Base-by-base conservation (phyloP, 768 basidiomycete genomes). In the Termitomyces sp. region DNA sequence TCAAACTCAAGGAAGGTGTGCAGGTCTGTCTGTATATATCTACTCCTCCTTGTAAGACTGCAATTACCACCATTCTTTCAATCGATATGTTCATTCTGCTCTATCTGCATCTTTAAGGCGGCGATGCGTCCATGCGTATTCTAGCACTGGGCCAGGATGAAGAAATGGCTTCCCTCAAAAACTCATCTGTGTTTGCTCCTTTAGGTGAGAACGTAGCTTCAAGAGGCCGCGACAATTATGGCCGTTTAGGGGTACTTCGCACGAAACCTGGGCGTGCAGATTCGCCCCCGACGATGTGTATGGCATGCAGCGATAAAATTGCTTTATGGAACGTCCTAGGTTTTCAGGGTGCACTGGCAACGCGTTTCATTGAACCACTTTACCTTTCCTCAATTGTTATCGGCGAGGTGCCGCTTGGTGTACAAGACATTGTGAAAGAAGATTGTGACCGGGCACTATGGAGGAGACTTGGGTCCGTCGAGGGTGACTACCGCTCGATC, bases 271-370 rank as follows among this genome's bases (percentile, higher is more conserved):
- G 94, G 2, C 86, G 96, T 56, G 90, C 92, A 0, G 96, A 98
- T 69, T 89, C 94, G 0, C 87, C 87, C 0, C 86, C 86, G 0
- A 93, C 96, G 1, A 71, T 83, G 0, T 92, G 84, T 68, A 92
- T 97, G 88, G 93, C 94, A 0, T 98, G 96, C 74, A 93, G 91
- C 65, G 96, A 98, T 71, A 98, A 98, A 74, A 88, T 98, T 46
- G 93, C 94, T 0, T 75, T 83, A 5, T 98, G 95, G 94, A 86
- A 81, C 58, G 83, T 89, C 0, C 76, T 94, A 4, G 96, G 96
- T 0, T 78, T 96, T 31, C 94, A 96, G 69, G 96, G 96, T 3
- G 88, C 91, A 1, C 76, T 97, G 52, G 83, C 83, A 2, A 81
- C 86, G 5, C 74, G 62, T 15, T 77, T 83, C 63, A 74, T 86